Evolutionary conservation across 73 alveolate genomes (phyloP).

Genomic region (Urostyla sp.): DNA sequence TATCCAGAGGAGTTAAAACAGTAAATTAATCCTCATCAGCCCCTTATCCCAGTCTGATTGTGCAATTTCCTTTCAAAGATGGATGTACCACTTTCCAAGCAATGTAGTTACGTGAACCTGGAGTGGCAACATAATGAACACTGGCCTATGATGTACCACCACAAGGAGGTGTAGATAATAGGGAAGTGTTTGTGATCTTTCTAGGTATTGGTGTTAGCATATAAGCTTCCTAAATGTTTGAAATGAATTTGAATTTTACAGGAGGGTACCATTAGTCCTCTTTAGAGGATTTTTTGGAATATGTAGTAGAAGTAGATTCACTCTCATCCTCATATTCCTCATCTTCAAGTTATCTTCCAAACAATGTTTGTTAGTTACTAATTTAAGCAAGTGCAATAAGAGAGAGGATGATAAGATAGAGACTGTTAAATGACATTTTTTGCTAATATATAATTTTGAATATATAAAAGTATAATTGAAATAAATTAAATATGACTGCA

Average conservation of each 20-base stretch:
- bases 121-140: conserved; percentile 70
- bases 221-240: conserved; percentile 30
- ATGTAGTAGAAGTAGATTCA: too few species aligned
- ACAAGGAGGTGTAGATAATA: conserved; percentile 67
- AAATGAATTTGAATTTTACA: too few species aligned
- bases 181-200: not conserved
- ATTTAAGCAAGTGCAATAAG: too few species aligned
- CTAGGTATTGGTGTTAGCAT: not conserved
- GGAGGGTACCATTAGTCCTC: too few species aligned
- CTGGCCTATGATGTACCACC: conserved; percentile 74
- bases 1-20: conserved; percentile 62
- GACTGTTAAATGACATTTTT: too few species aligned
- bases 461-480: not conserved
- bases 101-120: conserved; percentile 73
- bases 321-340: too few species aligned
- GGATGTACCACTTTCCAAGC: conserved; percentile 85
- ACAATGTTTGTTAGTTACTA: too few species aligned
- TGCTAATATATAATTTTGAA: not conserved
- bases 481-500: conserved; percentile 43
- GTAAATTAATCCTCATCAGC: conserved; percentile 54
- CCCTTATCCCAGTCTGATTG: conserved; percentile 68
- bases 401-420: too few species aligned
- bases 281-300: too few species aligned
- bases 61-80: conserved; percentile 77
- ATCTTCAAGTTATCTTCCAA: too few species aligned